Evolutionary conservation across 345 rosid genomes (phyloP), one percentile per base, ranked within the genome.

Genomic region (Adansonia digitata): DNA sequence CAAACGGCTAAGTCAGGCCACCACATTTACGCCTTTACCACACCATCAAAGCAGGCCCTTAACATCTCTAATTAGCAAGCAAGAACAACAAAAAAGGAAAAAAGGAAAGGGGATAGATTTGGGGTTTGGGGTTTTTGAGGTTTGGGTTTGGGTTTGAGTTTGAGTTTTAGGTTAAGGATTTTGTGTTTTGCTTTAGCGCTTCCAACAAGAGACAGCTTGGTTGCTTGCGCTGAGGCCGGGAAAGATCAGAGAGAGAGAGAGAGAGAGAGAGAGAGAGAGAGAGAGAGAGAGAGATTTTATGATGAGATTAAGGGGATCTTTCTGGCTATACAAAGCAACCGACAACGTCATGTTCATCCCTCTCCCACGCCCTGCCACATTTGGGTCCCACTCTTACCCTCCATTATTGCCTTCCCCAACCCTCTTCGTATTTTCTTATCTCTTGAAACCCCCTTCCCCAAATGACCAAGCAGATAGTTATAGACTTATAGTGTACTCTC

Each of bases 321-420:
- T 67, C 55, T 74, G 66, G 73, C 67, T 72, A 81, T 57, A 65
- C 75, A 85, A 86, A 89, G 87, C 84, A 82, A 87, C 97, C 98
- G 97, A 92, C 98, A 94, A 84, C 79, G 98, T 88, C 98, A 94
- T 91, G 97, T 92, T 94, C 95, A 86, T 79, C 93, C 89, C 86
- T 77, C 85, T 84, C 97, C 90, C 95, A 89, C 89, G 90, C 94
- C 90, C 97, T 92, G 97, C 94, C 88, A 89, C 82, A 13, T 6
- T 45, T 82, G 91, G 89, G 63, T 75, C 75, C 79, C 51, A 49
- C 56, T 35, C 79, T 24, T 78, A 80, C 51, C 77, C 85, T 84
- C 81, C 87, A 92, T 94, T 85, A 89, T 89, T 92, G 87, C 86
- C 68, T 18, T 52, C 59, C 39, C 40, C 20, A 7, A 3, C 48